Conservation (phyloP, 2,329 filamentous ascomycete genomes). For the Shiraia bambusicola region DNA sequence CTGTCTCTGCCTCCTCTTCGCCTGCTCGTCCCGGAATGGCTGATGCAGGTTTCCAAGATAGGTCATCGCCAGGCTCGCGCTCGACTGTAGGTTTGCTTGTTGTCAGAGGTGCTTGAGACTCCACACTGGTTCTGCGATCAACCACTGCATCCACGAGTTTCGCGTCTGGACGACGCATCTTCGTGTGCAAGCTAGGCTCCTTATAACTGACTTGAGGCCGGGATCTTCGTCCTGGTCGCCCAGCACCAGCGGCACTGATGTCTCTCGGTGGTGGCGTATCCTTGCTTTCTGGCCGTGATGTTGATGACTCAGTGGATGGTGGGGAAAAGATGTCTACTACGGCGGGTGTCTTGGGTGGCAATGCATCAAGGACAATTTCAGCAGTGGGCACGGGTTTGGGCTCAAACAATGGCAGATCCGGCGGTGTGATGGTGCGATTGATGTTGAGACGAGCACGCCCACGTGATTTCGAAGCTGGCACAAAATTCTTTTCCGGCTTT, state of each 20-base stretch:
- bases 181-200: slow-evolving; percentile 51
- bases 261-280: slow-evolving; percentile 50
- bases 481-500: slow-evolving; percentile 32
- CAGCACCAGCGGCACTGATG: slow-evolving; percentile 36
- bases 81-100: slow-evolving; percentile 28
- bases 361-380: slow-evolving; percentile 38
- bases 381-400: slow-evolving; percentile 26
- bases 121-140: slow-evolving; percentile 28
- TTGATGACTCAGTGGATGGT: slow-evolving; percentile 46
- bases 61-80: slow-evolving; percentile 26
- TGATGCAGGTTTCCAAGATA: slow-evolving; percentile 33
- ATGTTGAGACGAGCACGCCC: slow-evolving; percentile 27
- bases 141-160: slow-evolving; percentile 50
- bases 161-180: slow-evolving; percentile 53
- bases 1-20: slow-evolving; percentile 32
- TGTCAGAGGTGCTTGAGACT: slow-evolving; percentile 25
- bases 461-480: slow-evolving; percentile 22
- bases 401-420: slow-evolving; percentile 22
- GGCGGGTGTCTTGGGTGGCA: slow-evolving; percentile 45
- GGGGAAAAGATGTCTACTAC: slow-evolving; percentile 48
- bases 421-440: slow-evolving; percentile 22
- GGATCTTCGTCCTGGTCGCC: slow-evolving; percentile 48
- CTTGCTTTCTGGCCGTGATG: slow-evolving; percentile 37
- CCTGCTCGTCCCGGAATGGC: slow-evolving; percentile 13
- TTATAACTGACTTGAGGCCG: slow-evolving; percentile 52